Conservation (phyloP, 2,329 filamentous ascomycete species). For the Neonectria ditissima region DNA sequence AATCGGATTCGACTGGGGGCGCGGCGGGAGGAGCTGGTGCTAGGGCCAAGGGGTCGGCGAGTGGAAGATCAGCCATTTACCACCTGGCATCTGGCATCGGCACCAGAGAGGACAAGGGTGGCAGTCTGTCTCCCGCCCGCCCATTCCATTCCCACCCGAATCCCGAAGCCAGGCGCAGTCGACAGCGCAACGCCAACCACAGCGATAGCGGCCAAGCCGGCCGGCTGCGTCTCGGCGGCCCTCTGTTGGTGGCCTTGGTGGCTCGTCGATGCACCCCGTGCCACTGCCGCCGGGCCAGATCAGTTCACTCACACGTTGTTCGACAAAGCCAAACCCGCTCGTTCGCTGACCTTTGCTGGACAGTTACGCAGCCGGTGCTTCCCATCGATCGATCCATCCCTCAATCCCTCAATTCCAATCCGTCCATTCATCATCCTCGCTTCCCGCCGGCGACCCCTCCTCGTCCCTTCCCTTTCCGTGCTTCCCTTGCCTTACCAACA, state of each 20-base stretch:
- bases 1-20: conserved; percentile 16
- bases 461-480: conserved; percentile 29
- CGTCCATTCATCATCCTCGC: conserved; percentile 19
- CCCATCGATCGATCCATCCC: conserved; percentile 20
- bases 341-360: conserved; percentile 38
- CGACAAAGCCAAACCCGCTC: conserved; percentile 6
- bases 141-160: conserved; percentile 4
- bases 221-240: conserved; percentile 9
- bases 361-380: conserved; percentile 37
- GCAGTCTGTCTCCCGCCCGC: not conserved
- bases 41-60: conserved; percentile 6
- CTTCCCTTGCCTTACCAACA: conserved; percentile 1
- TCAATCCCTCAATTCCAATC: conserved; percentile 24
- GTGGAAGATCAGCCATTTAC: conserved; percentile 29
- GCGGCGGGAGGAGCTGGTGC: not conserved
- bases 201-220: conserved; percentile 27
- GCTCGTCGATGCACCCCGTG: conserved; percentile 15
- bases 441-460: conserved; percentile 26
- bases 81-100: conserved; percentile 20
- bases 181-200: conserved; percentile 5
- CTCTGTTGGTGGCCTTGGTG: conserved; percentile 10
- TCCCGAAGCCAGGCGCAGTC: conserved; percentile 14
- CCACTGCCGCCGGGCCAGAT: conserved; percentile 23
- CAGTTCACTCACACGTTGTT: conserved; percentile 35
- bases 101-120: not conserved